These are phyloP conservation scores for Neurospora intermedia DNA, from an alignment of 495 filamentous ascomycete genomes.

Conservation along the genomic window DNA sequence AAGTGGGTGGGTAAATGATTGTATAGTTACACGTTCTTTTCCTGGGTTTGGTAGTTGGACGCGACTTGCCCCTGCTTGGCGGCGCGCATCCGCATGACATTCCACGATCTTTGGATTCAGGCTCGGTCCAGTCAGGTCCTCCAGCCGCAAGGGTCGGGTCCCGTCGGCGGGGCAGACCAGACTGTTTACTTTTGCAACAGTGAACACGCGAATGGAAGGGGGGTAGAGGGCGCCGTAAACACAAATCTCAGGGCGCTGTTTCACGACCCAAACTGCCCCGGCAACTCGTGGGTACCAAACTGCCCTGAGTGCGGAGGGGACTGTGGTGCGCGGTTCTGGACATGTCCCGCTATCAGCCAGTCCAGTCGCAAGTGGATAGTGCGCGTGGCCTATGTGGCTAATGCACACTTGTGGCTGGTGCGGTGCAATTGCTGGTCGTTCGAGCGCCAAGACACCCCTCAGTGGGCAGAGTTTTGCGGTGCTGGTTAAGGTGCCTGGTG, in stretches of 20 bases:
- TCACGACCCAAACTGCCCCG: background rate
- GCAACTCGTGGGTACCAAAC: background rate
- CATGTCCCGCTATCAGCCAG: background rate
- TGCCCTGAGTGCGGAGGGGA: background rate
- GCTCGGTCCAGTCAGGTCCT: background rate
- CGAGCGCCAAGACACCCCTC: background rate
- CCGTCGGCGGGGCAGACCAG: background rate
- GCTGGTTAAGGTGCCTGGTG: background rate
- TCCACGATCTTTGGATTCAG: background rate
- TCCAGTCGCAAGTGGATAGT: background rate
- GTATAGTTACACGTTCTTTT: background rate
- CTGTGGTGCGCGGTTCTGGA: background rate
- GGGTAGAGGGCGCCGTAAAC: background rate
- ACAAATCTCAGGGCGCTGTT: background rate
- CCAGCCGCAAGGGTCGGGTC: background rate
- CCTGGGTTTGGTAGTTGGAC: background rate
- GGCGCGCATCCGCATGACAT: background rate
- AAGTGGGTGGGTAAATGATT: background rate
- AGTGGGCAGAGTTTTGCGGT: background rate
- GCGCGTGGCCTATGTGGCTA: background rate
- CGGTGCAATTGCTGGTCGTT: constrained; percentile 4
- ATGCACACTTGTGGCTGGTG: constrained; percentile 3
- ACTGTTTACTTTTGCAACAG: background rate
- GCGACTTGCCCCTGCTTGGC: background rate
- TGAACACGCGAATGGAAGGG: background rate